Conservation (phyloP, 2,329 filamentous ascomycete genomes). For the Monilinia vaccinii-corymbosi region DNA sequence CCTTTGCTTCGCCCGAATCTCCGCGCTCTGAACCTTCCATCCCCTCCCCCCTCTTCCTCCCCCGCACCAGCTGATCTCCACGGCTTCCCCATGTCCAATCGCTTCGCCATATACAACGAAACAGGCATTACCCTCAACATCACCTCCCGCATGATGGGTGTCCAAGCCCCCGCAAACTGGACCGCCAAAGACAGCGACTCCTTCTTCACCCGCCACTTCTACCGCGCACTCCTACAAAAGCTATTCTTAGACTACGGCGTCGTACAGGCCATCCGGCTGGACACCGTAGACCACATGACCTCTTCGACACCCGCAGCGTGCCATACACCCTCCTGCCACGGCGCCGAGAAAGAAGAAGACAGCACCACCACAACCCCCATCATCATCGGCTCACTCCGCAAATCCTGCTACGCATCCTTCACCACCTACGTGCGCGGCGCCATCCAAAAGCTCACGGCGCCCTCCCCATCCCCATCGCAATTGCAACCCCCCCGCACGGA, state of each 20-base stretch:
- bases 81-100: conserved; percentile 85
- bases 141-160: conserved; percentile 95
- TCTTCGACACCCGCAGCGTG: background rate
- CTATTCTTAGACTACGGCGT: conserved; percentile 84
- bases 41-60: conserved; percentile 55
- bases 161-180: conserved; percentile 94
- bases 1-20: conserved; percentile 63
- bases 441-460: conserved; percentile 56
- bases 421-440: conserved; percentile 72
- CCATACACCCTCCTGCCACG: background rate
- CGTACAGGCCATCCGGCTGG: conserved; percentile 33
- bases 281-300: background rate
- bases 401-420: conserved; percentile 70
- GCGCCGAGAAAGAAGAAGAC: background rate
- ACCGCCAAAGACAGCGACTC: conserved; percentile 66
- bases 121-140: conserved; percentile 78
- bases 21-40: conserved; percentile 55
- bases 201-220: conserved; percentile 93
- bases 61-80: conserved; percentile 57
- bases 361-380: conserved; percentile 60
- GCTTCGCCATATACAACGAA: conserved; percentile 48
- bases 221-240: conserved; percentile 78
- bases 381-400: conserved; percentile 77
- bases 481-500: conserved; percentile 23
- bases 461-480: background rate